Conservation (phyloP, 2,329 filamentous ascomycete genomes). For the Sarocladium oryzae region DNA sequence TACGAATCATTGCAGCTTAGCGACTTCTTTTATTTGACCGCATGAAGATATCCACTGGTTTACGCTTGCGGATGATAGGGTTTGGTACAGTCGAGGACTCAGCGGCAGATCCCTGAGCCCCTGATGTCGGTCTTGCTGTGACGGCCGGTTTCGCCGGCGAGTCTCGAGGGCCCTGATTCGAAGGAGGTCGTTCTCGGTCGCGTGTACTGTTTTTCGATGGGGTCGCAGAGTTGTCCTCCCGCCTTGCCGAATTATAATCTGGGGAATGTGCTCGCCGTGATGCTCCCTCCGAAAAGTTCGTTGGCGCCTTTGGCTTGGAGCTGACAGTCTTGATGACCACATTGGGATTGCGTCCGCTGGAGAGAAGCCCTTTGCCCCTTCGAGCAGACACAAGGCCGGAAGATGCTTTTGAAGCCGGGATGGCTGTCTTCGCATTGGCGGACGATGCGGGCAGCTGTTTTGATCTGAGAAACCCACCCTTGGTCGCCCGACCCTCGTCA, state of each 20-base stretch:
- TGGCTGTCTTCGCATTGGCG: background rate
- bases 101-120: background rate
- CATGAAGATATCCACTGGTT: constrained; percentile 45
- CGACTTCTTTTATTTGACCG: constrained; percentile 33
- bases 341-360: constrained; percentile 19
- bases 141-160: background rate
- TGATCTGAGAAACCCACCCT: constrained; percentile 7
- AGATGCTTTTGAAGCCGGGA: background rate
- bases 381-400: background rate
- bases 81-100: background rate
- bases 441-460: constrained; percentile 8
- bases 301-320: background rate
- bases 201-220: background rate
- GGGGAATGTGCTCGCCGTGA: background rate
- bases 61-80: constrained; percentile 32
- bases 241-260: background rate
- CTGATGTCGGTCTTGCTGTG: background rate
- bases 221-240: background rate
- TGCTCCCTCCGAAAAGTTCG: background rate
- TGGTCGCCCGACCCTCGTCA: constrained; percentile 19
- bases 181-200: background rate
- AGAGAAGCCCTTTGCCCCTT: constrained; percentile 19
- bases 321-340: constrained; percentile 13
- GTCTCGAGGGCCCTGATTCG: background rate
- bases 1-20: background rate